These are phyloP conservation scores for Scenedesmus sp. DNA, from an alignment of 163 green algal genomes.

Conservation along the genomic window DNA sequence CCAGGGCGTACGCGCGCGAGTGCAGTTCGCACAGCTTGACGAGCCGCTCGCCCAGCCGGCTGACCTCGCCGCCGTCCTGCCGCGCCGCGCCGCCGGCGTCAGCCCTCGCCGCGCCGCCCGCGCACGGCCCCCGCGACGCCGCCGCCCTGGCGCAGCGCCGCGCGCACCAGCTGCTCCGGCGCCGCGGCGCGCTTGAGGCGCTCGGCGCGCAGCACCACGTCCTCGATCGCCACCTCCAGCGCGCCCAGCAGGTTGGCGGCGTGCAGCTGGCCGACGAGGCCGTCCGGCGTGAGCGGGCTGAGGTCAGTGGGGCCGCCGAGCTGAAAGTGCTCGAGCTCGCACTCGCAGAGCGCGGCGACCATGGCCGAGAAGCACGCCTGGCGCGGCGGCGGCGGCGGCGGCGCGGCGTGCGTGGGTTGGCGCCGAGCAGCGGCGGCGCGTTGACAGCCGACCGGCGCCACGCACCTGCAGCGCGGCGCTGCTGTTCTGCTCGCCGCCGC, in stretches of 20 bases:
- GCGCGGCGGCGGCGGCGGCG: too few relatives aligned
- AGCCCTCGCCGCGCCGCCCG: neutral
- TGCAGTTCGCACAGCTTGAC: conserved; percentile 40
- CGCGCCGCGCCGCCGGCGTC: neutral
- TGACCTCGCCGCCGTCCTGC: neutral
- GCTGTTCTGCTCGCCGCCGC: conserved; percentile 19
- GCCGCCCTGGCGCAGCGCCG: too few relatives aligned
- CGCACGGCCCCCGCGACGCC: conserved; percentile 28
- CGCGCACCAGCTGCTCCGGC: too few relatives aligned
- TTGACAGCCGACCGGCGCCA: too few relatives aligned
- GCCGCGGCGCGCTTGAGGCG: conserved; percentile 36
- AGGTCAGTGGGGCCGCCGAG: conserved; percentile 14
- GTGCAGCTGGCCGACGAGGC: conserved; percentile 33
- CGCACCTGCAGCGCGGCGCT: conserved; percentile 13
- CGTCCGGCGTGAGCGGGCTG: conserved; percentile 8
- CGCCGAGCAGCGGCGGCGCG: too few relatives aligned
- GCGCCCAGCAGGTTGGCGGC: conserved; percentile 47
- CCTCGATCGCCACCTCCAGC: conserved; percentile 56
- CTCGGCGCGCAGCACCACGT: conserved; percentile 14
- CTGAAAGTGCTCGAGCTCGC: conserved; percentile 14
- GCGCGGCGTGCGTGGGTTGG: too few relatives aligned
- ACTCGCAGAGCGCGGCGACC: neutral
- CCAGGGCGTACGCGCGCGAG: conserved; percentile 29
- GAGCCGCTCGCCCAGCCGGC: conserved; percentile 27
- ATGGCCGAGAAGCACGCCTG: conserved; percentile 29